phyloP scores from a whole-genome alignment of 2,329 filamentous ascomycete species.

The Arthrobotrys megalospora region DNA sequence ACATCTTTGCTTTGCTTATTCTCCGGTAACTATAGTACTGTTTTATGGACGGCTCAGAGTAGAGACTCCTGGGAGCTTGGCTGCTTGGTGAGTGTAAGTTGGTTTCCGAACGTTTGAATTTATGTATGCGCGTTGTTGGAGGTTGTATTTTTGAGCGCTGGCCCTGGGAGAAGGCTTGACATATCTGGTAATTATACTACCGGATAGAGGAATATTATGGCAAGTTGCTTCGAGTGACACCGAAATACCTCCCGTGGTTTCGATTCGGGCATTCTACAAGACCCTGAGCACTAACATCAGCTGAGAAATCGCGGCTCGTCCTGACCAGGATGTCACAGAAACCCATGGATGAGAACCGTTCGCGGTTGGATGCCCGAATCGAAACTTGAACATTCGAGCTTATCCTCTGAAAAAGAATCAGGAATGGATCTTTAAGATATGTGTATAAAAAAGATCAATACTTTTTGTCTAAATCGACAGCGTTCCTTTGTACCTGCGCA shows the following conservation, averaged over 20 bases:
- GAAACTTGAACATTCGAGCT: slow-evolving; percentile 17
- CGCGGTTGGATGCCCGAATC: slow-evolving; percentile 5
- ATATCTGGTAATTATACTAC: not conserved
- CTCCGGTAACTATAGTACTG: not conserved
- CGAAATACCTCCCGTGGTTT: not conserved
- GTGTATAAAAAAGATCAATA: not conserved
- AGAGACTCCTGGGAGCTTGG: not conserved
- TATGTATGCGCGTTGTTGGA: slow-evolving; percentile 11
- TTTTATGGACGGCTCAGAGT: not conserved
- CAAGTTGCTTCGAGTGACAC: slow-evolving; percentile 19
- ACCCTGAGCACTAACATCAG: not conserved
- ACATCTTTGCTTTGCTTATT: slow-evolving; percentile 40
- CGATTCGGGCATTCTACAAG: not conserved
- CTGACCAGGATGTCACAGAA: slow-evolving; percentile 1
- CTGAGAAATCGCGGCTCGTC: not conserved
- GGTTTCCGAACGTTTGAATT: not conserved
- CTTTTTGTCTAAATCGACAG: not conserved
- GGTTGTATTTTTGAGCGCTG: slow-evolving; percentile 3
- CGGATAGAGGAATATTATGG: slow-evolving; percentile 2
- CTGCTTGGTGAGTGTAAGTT: not conserved
- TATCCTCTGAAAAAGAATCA: not conserved
- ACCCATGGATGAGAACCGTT: not conserved
- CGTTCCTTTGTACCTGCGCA: too few relatives aligned
- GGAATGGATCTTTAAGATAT: not conserved
- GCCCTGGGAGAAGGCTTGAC: not conserved